These are phyloP conservation scores for Diaporthe aspalathi DNA, from an alignment of 2,329 filamentous ascomycete species.

Conservation along the genomic window DNA sequence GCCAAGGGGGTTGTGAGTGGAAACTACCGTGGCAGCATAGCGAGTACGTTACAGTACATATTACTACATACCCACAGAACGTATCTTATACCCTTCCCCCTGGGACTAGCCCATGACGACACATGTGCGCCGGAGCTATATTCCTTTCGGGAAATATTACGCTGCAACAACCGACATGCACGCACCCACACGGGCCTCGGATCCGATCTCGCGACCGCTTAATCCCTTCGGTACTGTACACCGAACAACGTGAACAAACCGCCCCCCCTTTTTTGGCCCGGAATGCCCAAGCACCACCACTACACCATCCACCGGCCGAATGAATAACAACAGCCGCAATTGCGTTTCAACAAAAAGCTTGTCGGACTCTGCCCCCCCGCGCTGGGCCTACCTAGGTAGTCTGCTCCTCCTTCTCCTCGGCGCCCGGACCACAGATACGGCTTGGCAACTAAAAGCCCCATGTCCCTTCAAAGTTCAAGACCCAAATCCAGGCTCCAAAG, in stretches of 20 bases:
- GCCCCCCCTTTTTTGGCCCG: too few relatives aligned
- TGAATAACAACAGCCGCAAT: slow-evolving; percentile 17
- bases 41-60: background rate
- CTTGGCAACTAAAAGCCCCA: background rate
- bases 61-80: background rate
- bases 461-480: too few relatives aligned
- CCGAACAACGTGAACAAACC: background rate
- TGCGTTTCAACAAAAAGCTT: slow-evolving; percentile 29
- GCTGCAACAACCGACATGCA: background rate
- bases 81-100: background rate
- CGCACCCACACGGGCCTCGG: slow-evolving; percentile 4
- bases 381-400: slow-evolving; percentile 24
- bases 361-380: slow-evolving; percentile 5
- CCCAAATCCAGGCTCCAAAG: background rate
- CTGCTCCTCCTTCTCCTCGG: background rate
- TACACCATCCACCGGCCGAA: background rate
- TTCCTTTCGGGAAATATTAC: slow-evolving; percentile 10
- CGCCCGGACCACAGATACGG: background rate
- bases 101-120: slow-evolving; percentile 16
- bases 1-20: background rate
- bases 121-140: slow-evolving; percentile 11
- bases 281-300: too few relatives aligned
- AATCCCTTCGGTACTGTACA: background rate
- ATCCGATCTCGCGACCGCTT: slow-evolving; percentile 5
- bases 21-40: background rate